Conservation (phyloP, 371 early-diverging fungal genomes). For the Apophysomyces sp. region DNA sequence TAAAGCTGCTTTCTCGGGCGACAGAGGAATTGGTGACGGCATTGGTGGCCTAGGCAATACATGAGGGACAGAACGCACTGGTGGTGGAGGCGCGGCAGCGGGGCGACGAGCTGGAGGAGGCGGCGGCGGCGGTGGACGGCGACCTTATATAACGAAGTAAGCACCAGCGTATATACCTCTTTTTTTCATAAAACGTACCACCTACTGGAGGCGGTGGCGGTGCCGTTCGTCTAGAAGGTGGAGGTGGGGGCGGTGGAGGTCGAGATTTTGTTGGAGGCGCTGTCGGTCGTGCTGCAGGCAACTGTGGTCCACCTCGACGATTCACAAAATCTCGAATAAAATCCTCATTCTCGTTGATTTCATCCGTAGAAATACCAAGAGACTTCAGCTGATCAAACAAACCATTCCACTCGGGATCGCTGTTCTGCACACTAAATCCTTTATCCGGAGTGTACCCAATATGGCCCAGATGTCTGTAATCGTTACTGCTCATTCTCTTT, state of each 20-base stretch:
- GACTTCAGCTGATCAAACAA: slow-evolving; percentile 47
- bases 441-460: slow-evolving; percentile 80
- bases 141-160: slow-evolving; percentile 19
- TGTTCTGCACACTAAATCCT: slow-evolving; percentile 82
- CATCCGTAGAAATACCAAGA: slow-evolving; percentile 45
- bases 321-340: slow-evolving; percentile 51
- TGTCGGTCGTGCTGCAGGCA: slow-evolving; percentile 16
- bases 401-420: slow-evolving; percentile 83
- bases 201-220: slow-evolving; percentile 38
- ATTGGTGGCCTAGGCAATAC: not conserved
- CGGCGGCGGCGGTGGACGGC: slow-evolving; percentile 47
- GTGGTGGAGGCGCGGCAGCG: slow-evolving; percentile 18
- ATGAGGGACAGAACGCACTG: slow-evolving; percentile 10
- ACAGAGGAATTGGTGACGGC: not conserved
- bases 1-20: not conserved
- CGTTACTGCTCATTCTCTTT: not conserved
- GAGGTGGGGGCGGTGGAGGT: slow-evolving; percentile 44
- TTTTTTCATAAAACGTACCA: slow-evolving; percentile 19
- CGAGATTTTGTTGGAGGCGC: slow-evolving; percentile 23
- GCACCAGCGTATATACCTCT: not conserved
- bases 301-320: slow-evolving; percentile 36
- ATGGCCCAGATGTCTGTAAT: slow-evolving; percentile 67
- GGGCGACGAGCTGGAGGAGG: slow-evolving; percentile 15
- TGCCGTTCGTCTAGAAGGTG: slow-evolving; percentile 19
- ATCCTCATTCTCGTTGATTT: slow-evolving; percentile 42